Base-by-base conservation (phyloP, 768 basidiomycete genomes). In the Cystobasidium onofrii region DNA sequence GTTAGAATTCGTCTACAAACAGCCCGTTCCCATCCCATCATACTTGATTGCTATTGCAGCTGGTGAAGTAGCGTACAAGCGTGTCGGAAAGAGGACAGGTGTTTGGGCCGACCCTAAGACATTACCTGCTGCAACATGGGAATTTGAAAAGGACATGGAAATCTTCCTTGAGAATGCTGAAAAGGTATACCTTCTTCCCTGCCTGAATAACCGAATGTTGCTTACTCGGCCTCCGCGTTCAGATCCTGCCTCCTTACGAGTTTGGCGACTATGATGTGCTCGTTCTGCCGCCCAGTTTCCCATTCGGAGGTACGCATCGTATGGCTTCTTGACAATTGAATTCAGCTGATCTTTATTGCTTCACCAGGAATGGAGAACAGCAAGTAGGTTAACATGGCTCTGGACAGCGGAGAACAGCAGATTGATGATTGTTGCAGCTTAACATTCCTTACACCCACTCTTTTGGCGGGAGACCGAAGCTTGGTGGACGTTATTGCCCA, bases 1-100 rank as follows among this genome's bases (percentile, higher is more conserved):
- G 18, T 55, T 76, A 44, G 61, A 29, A 64, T 76, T 75, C 74
- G 41, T 50, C 12, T 67, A 63, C 74, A 17, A 76, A 10, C 78
- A 98, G 90, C 87, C 86, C 6, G 86, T 91, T 23, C 87, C 90
- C 2, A 92, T 97, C 73, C 91, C 95, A 0, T 87, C 89, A 0
- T 97, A 98, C 80, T 84, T 97, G n/a, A 85, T 97, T 62, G 95
- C 95, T 1, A 88, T 97, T 66, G 94, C 94, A 0, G 85, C 86
- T 0, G 94, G 93, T 0, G 89, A 95, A 79, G 82, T 96, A 1
- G 84, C 83, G 25, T 94, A 93, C 64, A 60, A 76, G 64, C 46
- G 86, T 43, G 61, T 85, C 41, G 89, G 87, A 20, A 88, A 86
- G 76, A 92, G 95, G 90, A 87, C 85, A 17, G 94, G 94, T 0